Conservation (phyloP, 805 yeast genomes). For the Suhomyces vadensis region DNA sequence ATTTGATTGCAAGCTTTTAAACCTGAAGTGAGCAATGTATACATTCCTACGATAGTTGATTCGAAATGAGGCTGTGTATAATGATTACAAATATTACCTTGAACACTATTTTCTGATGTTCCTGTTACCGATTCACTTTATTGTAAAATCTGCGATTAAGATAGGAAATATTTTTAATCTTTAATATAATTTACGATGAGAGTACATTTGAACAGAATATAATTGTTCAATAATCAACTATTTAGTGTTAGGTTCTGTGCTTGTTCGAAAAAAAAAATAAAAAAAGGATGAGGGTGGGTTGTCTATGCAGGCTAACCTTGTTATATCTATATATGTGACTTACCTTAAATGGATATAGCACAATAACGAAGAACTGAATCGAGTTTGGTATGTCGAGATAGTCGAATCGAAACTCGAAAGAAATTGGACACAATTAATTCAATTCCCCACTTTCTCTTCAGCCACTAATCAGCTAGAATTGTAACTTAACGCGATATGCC, state of each 20-base stretch:
- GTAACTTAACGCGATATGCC: too few relatives aligned
- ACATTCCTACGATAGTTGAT: too few relatives aligned
- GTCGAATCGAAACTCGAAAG: neutral
- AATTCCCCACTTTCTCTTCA: neutral
- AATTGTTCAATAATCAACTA: neutral
- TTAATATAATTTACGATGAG: conserved; percentile 4
- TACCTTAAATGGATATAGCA: neutral
- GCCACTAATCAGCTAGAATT: neutral
- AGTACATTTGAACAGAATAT: neutral
- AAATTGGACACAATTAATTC: neutral
- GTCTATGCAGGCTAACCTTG: neutral
- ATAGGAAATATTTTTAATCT: conserved; percentile 5
- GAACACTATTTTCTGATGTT: neutral
- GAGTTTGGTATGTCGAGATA: neutral
- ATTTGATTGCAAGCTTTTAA: too few relatives aligned
- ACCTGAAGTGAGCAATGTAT: too few relatives aligned
- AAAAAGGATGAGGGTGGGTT: neutral
- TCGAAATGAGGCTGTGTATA: neutral
- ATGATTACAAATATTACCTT: too few relatives aligned
- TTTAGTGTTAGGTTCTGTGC: neutral
- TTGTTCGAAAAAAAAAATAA: neutral
- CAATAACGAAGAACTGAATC: neutral
- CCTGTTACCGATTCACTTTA: neutral
- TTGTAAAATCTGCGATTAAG: neutral
- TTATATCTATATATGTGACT: neutral